Evolutionary conservation across 2,329 filamentous ascomycete genomes (phyloP).

Genomic region (Plenodomus tracheiphilus): DNA sequence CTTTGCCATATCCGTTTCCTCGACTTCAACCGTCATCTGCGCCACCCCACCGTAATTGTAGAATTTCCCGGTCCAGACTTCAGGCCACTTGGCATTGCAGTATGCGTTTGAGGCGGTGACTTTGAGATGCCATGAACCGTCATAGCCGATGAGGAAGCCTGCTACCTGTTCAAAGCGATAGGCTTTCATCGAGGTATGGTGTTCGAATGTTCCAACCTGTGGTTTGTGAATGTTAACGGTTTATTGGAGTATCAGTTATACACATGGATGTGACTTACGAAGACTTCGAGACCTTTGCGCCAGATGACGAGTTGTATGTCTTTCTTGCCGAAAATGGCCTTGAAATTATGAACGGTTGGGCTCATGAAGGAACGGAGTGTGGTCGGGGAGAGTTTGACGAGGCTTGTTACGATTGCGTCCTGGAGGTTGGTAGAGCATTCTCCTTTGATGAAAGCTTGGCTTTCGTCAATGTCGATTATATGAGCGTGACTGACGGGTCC

Average conservation of each 20-base stretch:
- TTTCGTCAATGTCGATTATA: constrained; percentile 11
- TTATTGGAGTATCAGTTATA: too few relatives aligned
- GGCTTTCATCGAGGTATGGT: constrained; percentile 9
- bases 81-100: constrained; percentile 14
- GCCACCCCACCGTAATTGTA: constrained; percentile 12
- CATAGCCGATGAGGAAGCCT: constrained; percentile 21
- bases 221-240: too few relatives aligned
- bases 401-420: constrained; percentile 19
- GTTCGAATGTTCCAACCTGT: constrained; percentile 18
- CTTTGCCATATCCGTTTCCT: constrained; percentile 7
- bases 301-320: constrained; percentile 21
- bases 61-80: constrained; percentile 22
- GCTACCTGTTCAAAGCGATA: constrained; percentile 21
- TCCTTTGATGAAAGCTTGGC: background rate
- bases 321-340: constrained; percentile 15
- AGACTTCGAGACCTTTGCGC: constrained; percentile 22
- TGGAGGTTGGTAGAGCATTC: constrained; percentile 10
- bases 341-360: constrained; percentile 15
- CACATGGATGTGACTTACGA: too few relatives aligned
- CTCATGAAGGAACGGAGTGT: constrained; percentile 13
- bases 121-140: constrained; percentile 20
- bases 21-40: constrained; percentile 17
- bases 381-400: constrained; percentile 7
- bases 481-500: constrained; percentile 2
- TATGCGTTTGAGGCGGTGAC: constrained; percentile 14